A percentile compares a stretch with the other conserved stretches of the same genome.
These are phyloP conservation scores for Trichosporon ovoides DNA, from an alignment of 1,284 basidiomycete species.

Conservation along the genomic window DNA sequence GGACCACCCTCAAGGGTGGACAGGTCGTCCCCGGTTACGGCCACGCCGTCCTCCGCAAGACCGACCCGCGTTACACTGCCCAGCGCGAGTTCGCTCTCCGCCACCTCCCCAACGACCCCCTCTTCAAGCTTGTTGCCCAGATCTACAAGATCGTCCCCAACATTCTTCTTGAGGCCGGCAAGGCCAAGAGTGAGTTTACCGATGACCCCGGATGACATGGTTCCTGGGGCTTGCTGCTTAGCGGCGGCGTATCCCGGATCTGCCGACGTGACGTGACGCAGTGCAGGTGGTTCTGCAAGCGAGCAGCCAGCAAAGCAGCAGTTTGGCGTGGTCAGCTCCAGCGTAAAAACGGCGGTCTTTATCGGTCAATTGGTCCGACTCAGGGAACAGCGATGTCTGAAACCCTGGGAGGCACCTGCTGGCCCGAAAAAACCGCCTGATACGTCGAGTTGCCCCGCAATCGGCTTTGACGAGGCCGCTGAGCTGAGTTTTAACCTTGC, in stretches of 20 bases:
- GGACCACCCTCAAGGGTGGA: conserved; percentile 83
- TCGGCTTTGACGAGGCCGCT: no score
- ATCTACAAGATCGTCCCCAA: conserved; percentile 89
- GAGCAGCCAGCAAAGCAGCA: no score
- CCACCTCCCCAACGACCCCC: conserved; percentile 76
- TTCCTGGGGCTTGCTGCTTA: not conserved
- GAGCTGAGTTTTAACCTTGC: no score
- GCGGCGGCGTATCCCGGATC: no score
- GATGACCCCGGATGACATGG: conserved; percentile 44
- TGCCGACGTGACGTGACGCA: not conserved
- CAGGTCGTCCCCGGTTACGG: conserved; percentile 93
- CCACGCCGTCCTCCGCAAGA: conserved; percentile 94
- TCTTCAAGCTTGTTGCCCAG: conserved; percentile 90
- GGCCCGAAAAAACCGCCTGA: conserved; percentile 5
- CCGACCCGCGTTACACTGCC: conserved; percentile 94
- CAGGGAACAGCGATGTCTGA: not conserved
- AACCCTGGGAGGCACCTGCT: not conserved
- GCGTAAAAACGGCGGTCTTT: not conserved
- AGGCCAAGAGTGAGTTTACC: conserved; percentile 74
- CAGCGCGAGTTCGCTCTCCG: conserved; percentile 90
- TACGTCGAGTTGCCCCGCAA: not conserved
- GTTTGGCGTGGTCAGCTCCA: no score
- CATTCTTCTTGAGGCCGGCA: conserved; percentile 88
- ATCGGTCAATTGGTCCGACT: conserved; percentile 6
- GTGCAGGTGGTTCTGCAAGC: not conserved